Conservation (phyloP, 208 protist genomes). For the Borovskyia barvae region DNA sequence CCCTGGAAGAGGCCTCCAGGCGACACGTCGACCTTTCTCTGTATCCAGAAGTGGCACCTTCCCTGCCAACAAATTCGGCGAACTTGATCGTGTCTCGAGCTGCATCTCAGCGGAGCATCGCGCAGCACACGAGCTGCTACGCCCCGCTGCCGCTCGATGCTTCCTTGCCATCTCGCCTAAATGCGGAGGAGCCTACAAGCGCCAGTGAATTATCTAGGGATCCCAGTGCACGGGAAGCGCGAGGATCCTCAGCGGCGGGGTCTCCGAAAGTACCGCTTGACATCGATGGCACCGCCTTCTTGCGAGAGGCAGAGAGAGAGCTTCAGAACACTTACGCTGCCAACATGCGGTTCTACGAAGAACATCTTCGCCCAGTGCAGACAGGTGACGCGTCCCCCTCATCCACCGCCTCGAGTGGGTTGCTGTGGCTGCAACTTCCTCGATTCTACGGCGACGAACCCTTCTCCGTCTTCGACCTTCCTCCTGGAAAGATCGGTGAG, state of each 20-base stretch:
- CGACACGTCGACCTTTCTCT: slow-evolving; percentile 29
- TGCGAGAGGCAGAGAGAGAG: slow-evolving; percentile 58
- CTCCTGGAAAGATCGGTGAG: slow-evolving; percentile 76
- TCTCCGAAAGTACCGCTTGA: too few relatives aligned
- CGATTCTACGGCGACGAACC: slow-evolving; percentile 55
- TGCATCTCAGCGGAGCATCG: background rate
- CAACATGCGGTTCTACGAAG: slow-evolving; percentile 68
- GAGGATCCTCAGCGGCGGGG: too few relatives aligned
- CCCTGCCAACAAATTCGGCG: slow-evolving; percentile 61
- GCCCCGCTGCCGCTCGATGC: slow-evolving; percentile 27
- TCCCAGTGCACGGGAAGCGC: too few relatives aligned
- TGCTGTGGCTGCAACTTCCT: slow-evolving; percentile 84
- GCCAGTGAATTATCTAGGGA: background rate
- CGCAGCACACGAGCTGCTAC: slow-evolving; percentile 16
- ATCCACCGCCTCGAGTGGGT: slow-evolving; percentile 2
- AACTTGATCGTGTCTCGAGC: slow-evolving; percentile 29
- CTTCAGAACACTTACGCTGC: slow-evolving; percentile 27
- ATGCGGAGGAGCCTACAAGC: background rate
- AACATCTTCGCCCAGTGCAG: slow-evolving; percentile 23
- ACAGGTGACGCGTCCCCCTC: background rate
- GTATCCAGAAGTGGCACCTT: slow-evolving; percentile 29
- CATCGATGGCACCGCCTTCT: slow-evolving; percentile 58
- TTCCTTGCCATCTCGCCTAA: slow-evolving; percentile 19
- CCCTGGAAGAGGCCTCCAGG: slow-evolving; percentile 37
- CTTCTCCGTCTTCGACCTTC: slow-evolving; percentile 44